Percentiles rank a stretch among this genome's conserved stretches.
Evolutionary conservation across 2,329 filamentous ascomycete species (phyloP).

Genomic region (Epichloe uncinata): DNA sequence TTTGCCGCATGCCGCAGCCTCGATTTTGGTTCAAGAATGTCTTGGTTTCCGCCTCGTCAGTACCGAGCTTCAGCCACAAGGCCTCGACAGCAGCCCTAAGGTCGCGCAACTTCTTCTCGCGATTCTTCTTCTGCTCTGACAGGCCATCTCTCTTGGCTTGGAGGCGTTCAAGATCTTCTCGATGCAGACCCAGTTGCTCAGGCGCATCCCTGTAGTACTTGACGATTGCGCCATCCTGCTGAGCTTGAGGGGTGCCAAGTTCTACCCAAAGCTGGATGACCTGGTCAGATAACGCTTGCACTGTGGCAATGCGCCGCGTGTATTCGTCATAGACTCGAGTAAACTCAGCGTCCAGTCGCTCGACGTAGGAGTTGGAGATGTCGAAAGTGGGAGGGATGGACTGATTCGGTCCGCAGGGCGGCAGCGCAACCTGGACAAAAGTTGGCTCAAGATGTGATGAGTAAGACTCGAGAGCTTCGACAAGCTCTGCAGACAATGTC

Average conservation of each 20-base stretch:
- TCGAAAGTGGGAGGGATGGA: slow-evolving; percentile 75
- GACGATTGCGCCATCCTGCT: slow-evolving; percentile 78
- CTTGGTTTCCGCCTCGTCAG: slow-evolving; percentile 73
- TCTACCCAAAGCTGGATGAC: slow-evolving; percentile 95
- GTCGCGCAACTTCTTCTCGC: slow-evolving; percentile 65
- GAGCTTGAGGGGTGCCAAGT: slow-evolving; percentile 82
- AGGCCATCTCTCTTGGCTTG: slow-evolving; percentile 67
- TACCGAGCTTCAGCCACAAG: slow-evolving; percentile 77
- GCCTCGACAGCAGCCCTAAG: slow-evolving; percentile 66
- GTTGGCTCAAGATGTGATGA: slow-evolving; percentile 86
- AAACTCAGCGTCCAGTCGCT: slow-evolving; percentile 79
- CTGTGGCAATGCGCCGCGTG: slow-evolving; percentile 62
- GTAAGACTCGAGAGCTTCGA: slow-evolving; percentile 87
- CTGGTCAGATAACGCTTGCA: slow-evolving; percentile 63
- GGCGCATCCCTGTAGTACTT: slow-evolving; percentile 82
- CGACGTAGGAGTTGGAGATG: slow-evolving; percentile 79
- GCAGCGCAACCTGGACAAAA: slow-evolving; percentile 75
- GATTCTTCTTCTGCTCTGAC: slow-evolving; percentile 72
- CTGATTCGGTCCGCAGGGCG: slow-evolving; percentile 65
- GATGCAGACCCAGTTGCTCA: slow-evolving; percentile 85
- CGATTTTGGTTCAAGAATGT: slow-evolving; percentile 76
- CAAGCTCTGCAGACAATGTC: slow-evolving; percentile 53
- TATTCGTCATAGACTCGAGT: slow-evolving; percentile 95
- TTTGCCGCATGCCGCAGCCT: slow-evolving; percentile 78
- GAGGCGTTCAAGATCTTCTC: slow-evolving; percentile 67